phyloP scores from a whole-genome alignment of 495 filamentous ascomycete genomes.

The Penicillium pancosmium region DNA sequence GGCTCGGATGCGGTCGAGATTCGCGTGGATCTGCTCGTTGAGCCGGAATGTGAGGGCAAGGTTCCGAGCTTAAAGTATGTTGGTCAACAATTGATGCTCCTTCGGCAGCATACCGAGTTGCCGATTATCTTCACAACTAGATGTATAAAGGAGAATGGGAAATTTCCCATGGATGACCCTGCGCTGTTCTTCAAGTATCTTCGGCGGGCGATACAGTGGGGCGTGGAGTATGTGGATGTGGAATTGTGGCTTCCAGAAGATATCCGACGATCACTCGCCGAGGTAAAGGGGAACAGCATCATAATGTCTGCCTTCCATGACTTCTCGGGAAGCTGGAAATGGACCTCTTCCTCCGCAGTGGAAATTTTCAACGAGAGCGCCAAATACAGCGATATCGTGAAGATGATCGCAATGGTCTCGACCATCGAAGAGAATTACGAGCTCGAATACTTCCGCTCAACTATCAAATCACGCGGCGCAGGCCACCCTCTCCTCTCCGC shows the following conservation, averaged over 20 bases:
- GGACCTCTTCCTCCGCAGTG: conserved; percentile 71
- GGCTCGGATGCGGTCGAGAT: conserved; percentile 83
- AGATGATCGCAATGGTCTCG: conserved; percentile 83
- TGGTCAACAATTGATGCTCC: conserved; percentile 79
- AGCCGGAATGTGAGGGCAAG: conserved; percentile 61
- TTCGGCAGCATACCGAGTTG: conserved; percentile 79
- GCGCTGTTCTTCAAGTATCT: conserved; percentile 74
- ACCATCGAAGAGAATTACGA: conserved; percentile 83
- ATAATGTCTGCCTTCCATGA: conserved; percentile 90
- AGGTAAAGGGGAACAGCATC: conserved; percentile 70
- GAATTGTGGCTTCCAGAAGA: conserved; percentile 82
- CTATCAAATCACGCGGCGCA: conserved; percentile 64
- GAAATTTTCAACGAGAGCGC: conserved; percentile 67
- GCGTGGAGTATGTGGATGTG: conserved; percentile 85
- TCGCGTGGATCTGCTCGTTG: conserved; percentile 77
- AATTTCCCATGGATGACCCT: conserved; percentile 81
- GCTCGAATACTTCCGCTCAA: conserved; percentile 83
- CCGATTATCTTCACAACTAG: conserved; percentile 86
- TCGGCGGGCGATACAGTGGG: conserved; percentile 79
- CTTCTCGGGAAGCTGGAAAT: conserved; percentile 80
- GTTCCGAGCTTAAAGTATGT: conserved; percentile 82
- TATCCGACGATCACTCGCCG: conserved; percentile 65
- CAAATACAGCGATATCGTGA: conserved; percentile 79
- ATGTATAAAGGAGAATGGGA: conserved; percentile 77
- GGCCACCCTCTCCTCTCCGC: conserved; percentile 70